A percentile compares a stretch with the other conserved stretches of the same genome.
Conservation (phyloP, 257 asterid species). For the Plantago elongata region DNA sequence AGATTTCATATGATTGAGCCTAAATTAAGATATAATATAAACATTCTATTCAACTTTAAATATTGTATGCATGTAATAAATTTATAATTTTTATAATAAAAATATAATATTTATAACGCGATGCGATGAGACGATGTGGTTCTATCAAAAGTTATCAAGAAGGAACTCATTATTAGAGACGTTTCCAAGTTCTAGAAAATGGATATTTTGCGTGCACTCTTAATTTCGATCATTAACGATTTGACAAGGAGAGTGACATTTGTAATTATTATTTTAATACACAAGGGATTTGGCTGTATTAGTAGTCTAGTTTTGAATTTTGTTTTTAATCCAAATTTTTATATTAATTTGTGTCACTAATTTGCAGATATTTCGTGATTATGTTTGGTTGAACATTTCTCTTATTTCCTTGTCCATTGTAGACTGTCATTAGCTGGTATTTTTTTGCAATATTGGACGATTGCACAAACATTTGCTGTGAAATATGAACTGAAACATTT, state of each 20-base stretch:
- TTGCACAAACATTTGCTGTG: conserved; percentile 5
- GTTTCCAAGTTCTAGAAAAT: too few relatives aligned
- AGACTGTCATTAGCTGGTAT: background rate
- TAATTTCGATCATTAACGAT: too few relatives aligned
- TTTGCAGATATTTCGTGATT: conserved; percentile 1
- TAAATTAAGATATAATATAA: background rate
- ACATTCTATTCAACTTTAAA: background rate
- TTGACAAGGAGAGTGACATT: too few relatives aligned
- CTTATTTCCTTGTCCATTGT: background rate
- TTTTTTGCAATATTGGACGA: conserved; percentile 3
- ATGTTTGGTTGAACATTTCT: background rate
- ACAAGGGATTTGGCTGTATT: background rate
- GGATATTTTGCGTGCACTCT: too few relatives aligned
- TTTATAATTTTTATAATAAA: too few relatives aligned
- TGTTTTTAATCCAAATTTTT: background rate
- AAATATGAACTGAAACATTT: conserved; percentile 11
- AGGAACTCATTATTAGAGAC: too few relatives aligned
- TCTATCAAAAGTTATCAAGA: too few relatives aligned
- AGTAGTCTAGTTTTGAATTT: background rate
- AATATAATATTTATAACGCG: too few relatives aligned
- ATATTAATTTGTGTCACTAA: conserved; percentile 6
- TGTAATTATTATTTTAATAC: too few relatives aligned
- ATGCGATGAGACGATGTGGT: too few relatives aligned
- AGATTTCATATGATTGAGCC: too few relatives aligned
- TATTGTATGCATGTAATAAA: background rate